Conservation (phyloP, 2,329 filamentous ascomycete genomes). For the Xylariales sp. region DNA sequence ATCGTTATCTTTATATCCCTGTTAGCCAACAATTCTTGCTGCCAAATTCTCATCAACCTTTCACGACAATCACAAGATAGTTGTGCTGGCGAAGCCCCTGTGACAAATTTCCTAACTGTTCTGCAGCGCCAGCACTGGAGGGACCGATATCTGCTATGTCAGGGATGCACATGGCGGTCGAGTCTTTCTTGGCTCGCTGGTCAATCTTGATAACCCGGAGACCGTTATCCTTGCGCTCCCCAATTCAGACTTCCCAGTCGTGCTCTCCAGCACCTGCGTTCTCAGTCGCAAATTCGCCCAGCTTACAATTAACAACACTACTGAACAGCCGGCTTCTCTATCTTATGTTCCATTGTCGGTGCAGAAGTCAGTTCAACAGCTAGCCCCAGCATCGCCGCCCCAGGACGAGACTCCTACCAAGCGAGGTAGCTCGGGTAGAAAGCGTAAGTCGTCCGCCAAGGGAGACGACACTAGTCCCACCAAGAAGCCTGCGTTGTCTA, state of each 20-base stretch:
- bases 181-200: constrained; percentile 1
- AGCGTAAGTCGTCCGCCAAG: constrained; percentile 3
- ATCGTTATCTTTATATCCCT: neutral
- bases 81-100: too few species aligned
- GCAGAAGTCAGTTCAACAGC: too few species aligned
- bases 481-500: neutral
- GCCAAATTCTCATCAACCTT: too few species aligned
- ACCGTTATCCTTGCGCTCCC: neutral
- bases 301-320: neutral
- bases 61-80: too few species aligned
- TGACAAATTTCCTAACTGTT: too few species aligned
- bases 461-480: too few species aligned
- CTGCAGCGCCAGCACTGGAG: too few species aligned
- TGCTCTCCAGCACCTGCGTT: neutral
- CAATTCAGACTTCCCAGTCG: neutral
- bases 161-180: neutral
- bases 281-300: too few species aligned
- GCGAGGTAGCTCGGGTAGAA: neutral
- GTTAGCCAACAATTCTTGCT: too few species aligned
- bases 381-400: too few species aligned
- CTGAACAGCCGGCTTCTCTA: neutral
- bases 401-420: too few species aligned
- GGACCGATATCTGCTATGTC: neutral
- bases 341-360: too few species aligned
- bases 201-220: neutral